phyloP scores from a whole-genome alignment of 495 filamentous ascomycete species.

The Podospora australis region DNA sequence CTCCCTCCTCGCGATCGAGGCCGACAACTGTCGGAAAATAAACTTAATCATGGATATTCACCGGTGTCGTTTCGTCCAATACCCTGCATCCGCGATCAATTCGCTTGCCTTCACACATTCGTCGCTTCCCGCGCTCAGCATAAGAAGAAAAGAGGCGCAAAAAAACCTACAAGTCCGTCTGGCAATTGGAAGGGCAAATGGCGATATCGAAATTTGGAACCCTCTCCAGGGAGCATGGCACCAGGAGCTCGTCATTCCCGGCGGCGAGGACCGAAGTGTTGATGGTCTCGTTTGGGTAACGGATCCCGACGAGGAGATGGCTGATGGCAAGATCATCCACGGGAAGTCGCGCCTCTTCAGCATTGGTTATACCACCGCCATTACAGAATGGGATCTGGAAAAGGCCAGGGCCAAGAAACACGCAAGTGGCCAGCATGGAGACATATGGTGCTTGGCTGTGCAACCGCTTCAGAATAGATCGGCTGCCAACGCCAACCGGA shows the following conservation, averaged over 20 bases:
- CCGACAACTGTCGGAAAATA: constrained; percentile 18
- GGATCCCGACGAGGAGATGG: constrained; percentile 65
- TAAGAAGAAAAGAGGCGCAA: constrained; percentile 47
- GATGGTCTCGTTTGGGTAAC: constrained; percentile 92
- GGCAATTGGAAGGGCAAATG: constrained; percentile 87
- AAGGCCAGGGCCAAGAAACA: constrained; percentile 69
- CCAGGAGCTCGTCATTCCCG: constrained; percentile 78
- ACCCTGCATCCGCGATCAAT: constrained; percentile 87
- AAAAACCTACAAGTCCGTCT: constrained; percentile 53
- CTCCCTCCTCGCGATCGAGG: constrained; percentile 7
- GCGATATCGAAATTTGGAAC: constrained; percentile 98
- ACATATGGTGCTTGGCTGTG: constrained; percentile 93
- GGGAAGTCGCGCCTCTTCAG: constrained; percentile 88
- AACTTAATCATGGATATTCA: constrained; percentile 99
- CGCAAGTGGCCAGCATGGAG: constrained; percentile 86
- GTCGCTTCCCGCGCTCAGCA: constrained; percentile 54
- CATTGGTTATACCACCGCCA: constrained; percentile 83
- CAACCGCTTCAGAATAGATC: constrained; percentile 52
- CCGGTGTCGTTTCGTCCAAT: constrained; percentile 94
- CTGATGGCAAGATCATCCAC: constrained; percentile 50
- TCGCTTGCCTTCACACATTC: constrained; percentile 88
- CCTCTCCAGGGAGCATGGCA: constrained; percentile 78
- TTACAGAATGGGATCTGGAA: constrained; percentile 92
- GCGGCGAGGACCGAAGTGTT: constrained; percentile 79
- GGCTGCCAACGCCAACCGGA: constrained; percentile 19